Evolutionary conservation across 805 yeast species (phyloP).

Genomic region (Saccharomycopsis fibuligera): DNA sequence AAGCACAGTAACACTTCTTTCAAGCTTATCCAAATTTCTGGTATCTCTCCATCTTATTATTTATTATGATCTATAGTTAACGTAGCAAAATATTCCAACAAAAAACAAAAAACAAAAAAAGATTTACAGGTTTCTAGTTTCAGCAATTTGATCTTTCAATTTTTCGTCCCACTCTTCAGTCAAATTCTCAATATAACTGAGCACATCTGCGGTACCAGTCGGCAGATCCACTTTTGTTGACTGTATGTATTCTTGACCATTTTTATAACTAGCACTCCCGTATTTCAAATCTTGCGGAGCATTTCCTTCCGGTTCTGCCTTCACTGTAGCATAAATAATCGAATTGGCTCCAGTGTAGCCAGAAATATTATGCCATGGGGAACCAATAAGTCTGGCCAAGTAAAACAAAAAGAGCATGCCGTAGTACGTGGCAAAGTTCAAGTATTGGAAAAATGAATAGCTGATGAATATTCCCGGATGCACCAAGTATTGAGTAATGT

Average conservation of each 20-base stretch:
- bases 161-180: conserved; percentile 67
- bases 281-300: conserved; percentile 45
- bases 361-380: conserved; percentile 81
- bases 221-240: conserved; percentile 45
- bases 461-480: conserved; percentile 95
- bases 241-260: conserved; percentile 61
- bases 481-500: conserved; percentile 66
- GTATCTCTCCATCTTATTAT: too few species aligned
- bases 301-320: conserved; percentile 42
- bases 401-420: conserved; percentile 85
- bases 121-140: too few species aligned
- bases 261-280: conserved; percentile 65
- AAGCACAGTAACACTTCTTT: too few species aligned
- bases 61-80: too few species aligned
- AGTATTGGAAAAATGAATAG: conserved; percentile 66
- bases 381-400: conserved; percentile 73
- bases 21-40: too few species aligned
- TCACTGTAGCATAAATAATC: conserved; percentile 58
- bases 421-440: conserved; percentile 72
- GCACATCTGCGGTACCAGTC: conserved; percentile 63
- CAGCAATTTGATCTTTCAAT: conserved; percentile 65
- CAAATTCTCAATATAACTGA: conserved; percentile 52
- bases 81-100: too few species aligned
- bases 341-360: conserved; percentile 91
- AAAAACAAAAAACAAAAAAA: too few species aligned